Percentiles rank a stretch among this genome's conserved stretches.
Evolutionary conservation across 2,329 filamentous ascomycete species (phyloP).

Genomic region (Proliferodiscus dingleyae): DNA sequence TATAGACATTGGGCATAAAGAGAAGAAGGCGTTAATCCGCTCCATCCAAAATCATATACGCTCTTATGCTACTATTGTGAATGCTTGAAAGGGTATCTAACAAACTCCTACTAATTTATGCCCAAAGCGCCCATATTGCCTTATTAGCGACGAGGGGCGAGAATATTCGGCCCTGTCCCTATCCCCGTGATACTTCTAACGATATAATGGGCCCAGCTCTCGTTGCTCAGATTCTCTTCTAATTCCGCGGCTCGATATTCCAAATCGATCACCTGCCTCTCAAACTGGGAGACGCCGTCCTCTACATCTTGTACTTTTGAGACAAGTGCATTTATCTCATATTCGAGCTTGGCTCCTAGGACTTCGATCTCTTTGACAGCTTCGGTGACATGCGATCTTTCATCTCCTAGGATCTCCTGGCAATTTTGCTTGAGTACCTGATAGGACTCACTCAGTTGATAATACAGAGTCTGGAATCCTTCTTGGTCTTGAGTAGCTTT

Average conservation of each 20-base stretch:
- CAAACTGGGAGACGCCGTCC: conserved; percentile 73
- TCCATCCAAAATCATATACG: conserved; percentile 14
- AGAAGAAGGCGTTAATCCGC: conserved; percentile 15
- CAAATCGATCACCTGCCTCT: conserved; percentile 68
- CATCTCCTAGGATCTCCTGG: conserved; percentile 63
- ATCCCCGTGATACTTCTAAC: conserved; percentile 31
- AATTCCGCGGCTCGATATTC: conserved; percentile 61
- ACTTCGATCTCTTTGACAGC: conserved; percentile 74
- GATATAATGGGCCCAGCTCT: conserved; percentile 32
- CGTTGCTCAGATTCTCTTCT: conserved; percentile 37
- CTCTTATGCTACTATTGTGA: conserved; percentile 17
- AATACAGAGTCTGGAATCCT: conserved; percentile 62
- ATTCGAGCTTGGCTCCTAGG: conserved; percentile 80
- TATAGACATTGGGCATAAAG: conserved; percentile 16
- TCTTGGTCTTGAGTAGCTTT: conserved; percentile 59
- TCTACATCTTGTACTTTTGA: conserved; percentile 84
- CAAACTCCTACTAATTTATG: conserved; percentile 23
- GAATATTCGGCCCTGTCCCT: conserved; percentile 28
- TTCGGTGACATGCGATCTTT: conserved; percentile 65
- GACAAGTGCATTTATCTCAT: conserved; percentile 78
- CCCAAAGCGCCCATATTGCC: conserved; percentile 12
- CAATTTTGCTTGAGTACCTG: conserved; percentile 62
- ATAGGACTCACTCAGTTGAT: conserved; percentile 65
- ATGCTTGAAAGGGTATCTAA: conserved; percentile 26
- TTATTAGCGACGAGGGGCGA: conserved; percentile 11